These are phyloP conservation scores for Plantago ovata DNA, from an alignment of 257 asterid genomes.

Conservation along the genomic window DNA sequence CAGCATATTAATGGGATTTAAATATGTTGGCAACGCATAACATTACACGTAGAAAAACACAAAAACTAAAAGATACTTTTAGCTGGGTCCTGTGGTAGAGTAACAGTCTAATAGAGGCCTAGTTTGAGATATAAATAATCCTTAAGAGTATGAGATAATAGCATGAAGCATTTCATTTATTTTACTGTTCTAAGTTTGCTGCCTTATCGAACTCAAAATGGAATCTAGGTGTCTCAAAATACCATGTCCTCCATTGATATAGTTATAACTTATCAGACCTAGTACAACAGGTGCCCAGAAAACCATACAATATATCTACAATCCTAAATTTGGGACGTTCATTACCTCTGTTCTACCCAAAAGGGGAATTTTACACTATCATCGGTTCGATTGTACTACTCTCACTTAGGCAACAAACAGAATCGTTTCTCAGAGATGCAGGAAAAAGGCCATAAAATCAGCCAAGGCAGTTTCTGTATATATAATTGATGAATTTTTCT, in stretches of 20 bases:
- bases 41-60: conserved; percentile 8
- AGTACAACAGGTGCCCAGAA: neutral
- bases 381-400: neutral
- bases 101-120: neutral
- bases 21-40: conserved; percentile 9
- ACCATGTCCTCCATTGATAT: neutral
- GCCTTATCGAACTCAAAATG: neutral
- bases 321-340: neutral
- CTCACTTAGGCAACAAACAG: neutral
- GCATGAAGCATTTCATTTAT: neutral
- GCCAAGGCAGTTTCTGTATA: neutral
- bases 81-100: neutral
- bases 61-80: neutral
- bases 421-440: neutral
- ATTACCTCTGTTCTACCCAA: neutral
- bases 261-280: neutral
- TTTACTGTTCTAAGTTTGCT: neutral
- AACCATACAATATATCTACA: neutral
- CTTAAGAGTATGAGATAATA: neutral
- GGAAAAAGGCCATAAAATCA: too few species aligned
- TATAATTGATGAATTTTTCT: neutral
- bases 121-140: neutral
- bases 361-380: neutral
- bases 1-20: neutral
- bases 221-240: neutral